phyloP scores from a whole-genome alignment of 805 yeast species.

The Kuraishia piskuri region DNA sequence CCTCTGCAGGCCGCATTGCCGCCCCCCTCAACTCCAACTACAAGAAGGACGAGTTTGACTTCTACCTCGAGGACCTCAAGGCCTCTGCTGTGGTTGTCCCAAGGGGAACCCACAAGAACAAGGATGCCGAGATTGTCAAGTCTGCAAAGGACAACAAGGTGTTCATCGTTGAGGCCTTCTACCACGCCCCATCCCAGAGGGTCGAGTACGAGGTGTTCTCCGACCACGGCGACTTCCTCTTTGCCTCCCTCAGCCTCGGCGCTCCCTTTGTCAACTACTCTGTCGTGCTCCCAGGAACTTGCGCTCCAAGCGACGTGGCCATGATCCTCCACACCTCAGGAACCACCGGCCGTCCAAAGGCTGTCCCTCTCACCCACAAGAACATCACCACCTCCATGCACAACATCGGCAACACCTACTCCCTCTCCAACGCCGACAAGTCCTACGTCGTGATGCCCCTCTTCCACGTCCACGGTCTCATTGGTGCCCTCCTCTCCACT shows the following conservation, averaged over 20 bases:
- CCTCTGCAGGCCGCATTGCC: constrained; percentile 48
- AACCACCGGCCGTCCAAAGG: constrained; percentile 70
- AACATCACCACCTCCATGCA: constrained; percentile 52
- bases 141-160: constrained; percentile 41
- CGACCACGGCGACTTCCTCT: neutral
- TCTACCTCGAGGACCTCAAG: constrained; percentile 53
- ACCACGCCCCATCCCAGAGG: constrained; percentile 27
- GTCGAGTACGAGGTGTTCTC: constrained; percentile 29
- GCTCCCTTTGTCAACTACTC: constrained; percentile 20
- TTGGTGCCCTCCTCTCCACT: constrained; percentile 58
- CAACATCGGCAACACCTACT: constrained; percentile 53
- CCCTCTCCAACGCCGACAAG: constrained; percentile 36
- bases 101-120: constrained; percentile 30
- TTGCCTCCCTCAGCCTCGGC: constrained; percentile 14
- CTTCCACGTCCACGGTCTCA: constrained; percentile 70
- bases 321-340: constrained; percentile 67
- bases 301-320: constrained; percentile 46
- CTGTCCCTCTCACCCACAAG: constrained; percentile 61
- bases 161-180: constrained; percentile 45
- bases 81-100: constrained; percentile 53
- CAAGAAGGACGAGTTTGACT: constrained; percentile 52
- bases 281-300: constrained; percentile 29
- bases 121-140: constrained; percentile 32
- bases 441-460: constrained; percentile 69
- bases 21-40: constrained; percentile 65